phyloP scores from a whole-genome alignment of 148 eudicot genomes.

The Pharnaceum exiguum region DNA sequence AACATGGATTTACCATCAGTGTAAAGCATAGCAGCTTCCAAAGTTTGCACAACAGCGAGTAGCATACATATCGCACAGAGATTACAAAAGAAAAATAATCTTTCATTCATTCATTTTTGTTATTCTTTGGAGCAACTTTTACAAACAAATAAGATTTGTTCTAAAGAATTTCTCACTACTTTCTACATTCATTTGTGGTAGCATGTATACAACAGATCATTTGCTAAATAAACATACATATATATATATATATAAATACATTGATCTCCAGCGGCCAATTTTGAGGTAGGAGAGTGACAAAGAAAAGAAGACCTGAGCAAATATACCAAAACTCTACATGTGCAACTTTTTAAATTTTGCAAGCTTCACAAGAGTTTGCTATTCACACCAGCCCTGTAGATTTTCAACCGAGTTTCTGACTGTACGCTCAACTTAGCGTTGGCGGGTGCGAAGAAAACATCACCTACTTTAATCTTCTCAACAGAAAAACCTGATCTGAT shows the following conservation, averaged over 20 bases:
- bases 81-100: too few species aligned
- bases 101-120: too few species aligned
- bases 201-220: conserved; percentile 15
- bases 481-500: conserved; percentile 23
- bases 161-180: conserved; percentile 6
- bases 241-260: conserved; percentile 11
- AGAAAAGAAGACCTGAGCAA: conserved; percentile 6
- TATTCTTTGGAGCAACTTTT: too few species aligned
- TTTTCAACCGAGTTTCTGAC: conserved; percentile 37
- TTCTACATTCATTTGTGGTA: conserved; percentile 17
- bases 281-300: conserved; percentile 3
- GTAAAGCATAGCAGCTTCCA: too few species aligned
- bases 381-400: conserved; percentile 83
- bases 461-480: conserved; percentile 51
- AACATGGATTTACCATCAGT: too few species aligned
- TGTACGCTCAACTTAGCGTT: conserved; percentile 38
- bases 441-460: conserved; percentile 72
- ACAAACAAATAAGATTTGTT: too few species aligned
- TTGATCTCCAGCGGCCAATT: conserved; percentile 10
- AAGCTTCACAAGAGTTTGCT: conserved; percentile 42
- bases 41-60: too few species aligned
- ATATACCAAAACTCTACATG: background rate
- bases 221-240: conserved; percentile 15
- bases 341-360: background rate
- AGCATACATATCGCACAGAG: too few species aligned